Percentiles rank a stretch among this genome's conserved stretches.
phyloP scores from a whole-genome alignment of 2,329 filamentous ascomycete species.

The Exophiala mesophila region DNA sequence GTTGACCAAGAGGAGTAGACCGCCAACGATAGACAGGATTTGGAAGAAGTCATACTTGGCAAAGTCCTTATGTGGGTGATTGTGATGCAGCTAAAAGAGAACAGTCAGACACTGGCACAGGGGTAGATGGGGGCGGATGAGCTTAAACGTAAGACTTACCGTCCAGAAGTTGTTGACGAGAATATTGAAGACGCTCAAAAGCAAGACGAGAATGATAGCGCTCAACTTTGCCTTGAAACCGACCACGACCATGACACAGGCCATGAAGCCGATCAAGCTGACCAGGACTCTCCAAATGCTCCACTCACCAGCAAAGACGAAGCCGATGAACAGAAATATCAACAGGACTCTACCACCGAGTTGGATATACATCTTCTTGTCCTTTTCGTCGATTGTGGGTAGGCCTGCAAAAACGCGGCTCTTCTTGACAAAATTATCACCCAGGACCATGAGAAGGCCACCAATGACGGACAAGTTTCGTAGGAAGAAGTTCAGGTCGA shows the following conservation, averaged over 20 bases:
- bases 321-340: constrained; percentile 96
- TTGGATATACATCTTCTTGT: constrained; percentile 99
- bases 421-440: constrained; percentile 97
- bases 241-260: constrained; percentile 97
- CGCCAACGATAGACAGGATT: constrained; percentile 93
- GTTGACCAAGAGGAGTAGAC: constrained; percentile 93
- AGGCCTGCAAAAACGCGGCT: constrained; percentile 92
- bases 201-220: constrained; percentile 88
- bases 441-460: constrained; percentile 94
- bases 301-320: constrained; percentile 94
- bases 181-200: constrained; percentile 93
- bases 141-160: constrained; percentile 52
- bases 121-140: neutral
- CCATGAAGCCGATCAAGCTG: constrained; percentile 76
- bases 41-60: constrained; percentile 99
- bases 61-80: constrained; percentile 99
- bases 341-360: constrained; percentile 89
- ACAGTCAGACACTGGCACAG: too few relatives aligned
- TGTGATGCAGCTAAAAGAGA: constrained; percentile 75
- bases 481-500: constrained; percentile 99
- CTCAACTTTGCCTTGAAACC: constrained; percentile 99
- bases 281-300: constrained; percentile 81
- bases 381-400: constrained; percentile 94
- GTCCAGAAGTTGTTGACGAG: constrained; percentile 99
- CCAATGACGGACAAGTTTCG: constrained; percentile 97